Conservation (phyloP, 1,284 basidiomycete species). For the Phylloporus sp. region DNA sequence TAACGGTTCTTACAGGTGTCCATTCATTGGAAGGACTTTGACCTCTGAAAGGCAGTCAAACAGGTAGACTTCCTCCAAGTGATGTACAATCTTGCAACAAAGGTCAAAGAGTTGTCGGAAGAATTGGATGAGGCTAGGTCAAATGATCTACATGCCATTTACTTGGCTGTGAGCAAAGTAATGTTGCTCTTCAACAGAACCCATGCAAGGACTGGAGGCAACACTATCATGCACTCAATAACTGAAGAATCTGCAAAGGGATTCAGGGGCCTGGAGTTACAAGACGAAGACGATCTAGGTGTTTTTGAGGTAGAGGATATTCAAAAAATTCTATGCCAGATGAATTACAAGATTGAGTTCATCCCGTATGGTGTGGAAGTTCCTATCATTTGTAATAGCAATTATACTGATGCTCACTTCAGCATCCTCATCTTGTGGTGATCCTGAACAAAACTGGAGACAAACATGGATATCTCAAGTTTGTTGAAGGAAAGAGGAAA, state of each 20-base stretch:
- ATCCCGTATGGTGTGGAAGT: not conserved
- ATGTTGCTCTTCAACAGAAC: too few relatives aligned
- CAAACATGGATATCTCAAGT: slow-evolving; percentile 4
- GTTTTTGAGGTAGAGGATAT: slow-evolving; percentile 13
- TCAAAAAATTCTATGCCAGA: slow-evolving; percentile 4
- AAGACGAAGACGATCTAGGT: slow-evolving; percentile 4
- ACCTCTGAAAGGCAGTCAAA: not conserved
- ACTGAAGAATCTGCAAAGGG: too few relatives aligned
- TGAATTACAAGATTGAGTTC: slow-evolving; percentile 13
- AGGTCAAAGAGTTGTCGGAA: not conserved
- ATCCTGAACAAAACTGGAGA: not conserved
- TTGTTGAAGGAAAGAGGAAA: not conserved
- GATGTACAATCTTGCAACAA: not conserved
- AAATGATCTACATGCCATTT: too few relatives aligned
- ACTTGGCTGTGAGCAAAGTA: too few relatives aligned
- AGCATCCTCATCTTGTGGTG: not conserved
- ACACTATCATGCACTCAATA: too few relatives aligned
- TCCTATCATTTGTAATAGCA: not conserved
- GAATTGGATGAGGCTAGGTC: slow-evolving; percentile 1
- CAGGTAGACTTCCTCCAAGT: slow-evolving; percentile 8
- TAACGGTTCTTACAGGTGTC: not conserved
- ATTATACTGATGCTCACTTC: not conserved
- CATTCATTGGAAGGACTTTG: slow-evolving; percentile 6
- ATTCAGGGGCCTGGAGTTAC: too few relatives aligned
- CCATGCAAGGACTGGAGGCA: too few relatives aligned